phyloP scores from a whole-genome alignment of 345 rosid genomes.

The Melaleuca alternifolia region DNA sequence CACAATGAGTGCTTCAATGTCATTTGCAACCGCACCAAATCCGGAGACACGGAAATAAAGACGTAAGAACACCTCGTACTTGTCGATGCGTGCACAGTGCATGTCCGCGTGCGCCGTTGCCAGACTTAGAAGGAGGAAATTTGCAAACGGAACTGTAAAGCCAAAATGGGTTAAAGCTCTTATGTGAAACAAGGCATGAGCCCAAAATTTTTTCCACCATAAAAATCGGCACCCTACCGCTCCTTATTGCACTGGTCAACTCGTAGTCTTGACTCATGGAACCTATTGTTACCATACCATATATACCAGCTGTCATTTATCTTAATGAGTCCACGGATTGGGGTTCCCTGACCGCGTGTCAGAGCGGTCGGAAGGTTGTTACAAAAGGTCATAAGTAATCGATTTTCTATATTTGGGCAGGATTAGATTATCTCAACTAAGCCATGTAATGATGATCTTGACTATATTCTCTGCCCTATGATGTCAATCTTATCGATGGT shows the following conservation, averaged over 20 bases:
- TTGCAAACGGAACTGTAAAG: constrained; percentile 3
- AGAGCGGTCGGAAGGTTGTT: background rate
- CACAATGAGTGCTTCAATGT: background rate
- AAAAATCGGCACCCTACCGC: background rate
- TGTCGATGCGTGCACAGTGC: background rate
- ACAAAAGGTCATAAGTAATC: background rate
- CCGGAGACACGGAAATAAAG: background rate
- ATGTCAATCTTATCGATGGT: background rate
- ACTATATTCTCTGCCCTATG: constrained; percentile 2
- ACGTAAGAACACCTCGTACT: background rate
- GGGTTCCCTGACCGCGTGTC: no score
- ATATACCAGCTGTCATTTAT: no score
- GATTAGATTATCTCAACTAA: background rate
- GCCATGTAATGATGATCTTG: background rate
- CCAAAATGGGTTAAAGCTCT: constrained; percentile 32
- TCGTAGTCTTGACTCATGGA: background rate
- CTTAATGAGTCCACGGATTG: no score
- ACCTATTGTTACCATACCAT: background rate
- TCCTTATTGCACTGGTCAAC: background rate
- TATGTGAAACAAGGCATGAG: constrained; percentile 21
- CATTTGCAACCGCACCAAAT: background rate
- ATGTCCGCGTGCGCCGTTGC: background rate
- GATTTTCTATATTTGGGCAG: background rate
- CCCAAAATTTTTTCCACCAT: background rate
- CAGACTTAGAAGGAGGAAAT: background rate